A percentile compares a stretch with the other conserved stretches of the same genome.
These are phyloP conservation scores for Saprolegnia parasitica DNA, from an alignment of 352 stramenopile species.

Conservation along the genomic window DNA sequence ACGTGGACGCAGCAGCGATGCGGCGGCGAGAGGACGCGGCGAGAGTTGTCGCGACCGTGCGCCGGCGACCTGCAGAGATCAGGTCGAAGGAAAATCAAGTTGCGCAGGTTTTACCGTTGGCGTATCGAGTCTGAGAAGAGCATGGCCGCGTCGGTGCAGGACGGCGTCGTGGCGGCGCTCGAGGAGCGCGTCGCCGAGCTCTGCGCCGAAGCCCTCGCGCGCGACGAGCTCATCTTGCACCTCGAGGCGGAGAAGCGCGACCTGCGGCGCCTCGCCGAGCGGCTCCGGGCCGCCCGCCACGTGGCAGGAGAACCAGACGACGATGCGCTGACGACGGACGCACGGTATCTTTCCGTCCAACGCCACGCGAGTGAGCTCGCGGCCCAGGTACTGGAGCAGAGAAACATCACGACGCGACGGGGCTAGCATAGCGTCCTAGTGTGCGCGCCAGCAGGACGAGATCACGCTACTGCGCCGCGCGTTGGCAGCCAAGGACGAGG, in stretches of 20 bases:
- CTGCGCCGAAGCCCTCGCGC: conserved; percentile 52
- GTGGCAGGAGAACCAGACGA: conserved; percentile 11
- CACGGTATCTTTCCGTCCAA: conserved; percentile 28
- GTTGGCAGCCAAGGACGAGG: conserved; percentile 22
- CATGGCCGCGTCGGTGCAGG: background rate
- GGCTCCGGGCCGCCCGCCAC: conserved; percentile 32
- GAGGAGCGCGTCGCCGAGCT: conserved; percentile 52
- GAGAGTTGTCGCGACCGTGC: too few species aligned
- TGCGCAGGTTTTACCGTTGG: too few species aligned
- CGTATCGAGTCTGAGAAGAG: background rate
- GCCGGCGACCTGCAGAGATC: too few species aligned
- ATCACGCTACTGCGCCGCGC: conserved; percentile 9
- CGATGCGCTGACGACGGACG: conserved; percentile 29
- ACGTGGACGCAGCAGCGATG: too few species aligned
- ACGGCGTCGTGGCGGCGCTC: conserved; percentile 7
- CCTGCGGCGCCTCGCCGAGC: conserved; percentile 50
- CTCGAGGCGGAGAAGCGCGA: conserved; percentile 65
- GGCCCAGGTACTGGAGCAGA: conserved; percentile 30
- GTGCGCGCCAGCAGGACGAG: conserved; percentile 20
- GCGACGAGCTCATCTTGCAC: conserved; percentile 71
- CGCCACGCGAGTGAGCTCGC: conserved; percentile 41
- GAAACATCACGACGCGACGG: conserved; percentile 31
- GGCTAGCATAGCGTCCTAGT: conserved; percentile 28
- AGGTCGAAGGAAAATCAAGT: too few species aligned
- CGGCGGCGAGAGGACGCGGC: too few species aligned